Evolutionary conservation across 768 basidiomycete genomes (phyloP).

Genomic region (Mrakia blollopis): DNA sequence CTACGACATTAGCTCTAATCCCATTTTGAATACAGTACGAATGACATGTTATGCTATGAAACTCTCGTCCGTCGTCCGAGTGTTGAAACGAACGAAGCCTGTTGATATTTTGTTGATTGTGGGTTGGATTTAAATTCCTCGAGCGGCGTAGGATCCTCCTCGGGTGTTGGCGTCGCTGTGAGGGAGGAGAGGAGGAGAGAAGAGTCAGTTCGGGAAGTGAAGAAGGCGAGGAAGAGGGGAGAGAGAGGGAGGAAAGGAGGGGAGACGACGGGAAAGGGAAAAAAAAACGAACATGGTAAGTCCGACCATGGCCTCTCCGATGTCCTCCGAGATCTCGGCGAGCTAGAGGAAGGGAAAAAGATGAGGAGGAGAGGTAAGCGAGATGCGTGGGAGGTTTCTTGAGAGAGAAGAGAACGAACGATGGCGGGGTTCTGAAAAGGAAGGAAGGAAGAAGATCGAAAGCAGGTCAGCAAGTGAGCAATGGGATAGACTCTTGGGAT

Average conservation of each 20-base stretch:
- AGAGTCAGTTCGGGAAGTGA: no score
- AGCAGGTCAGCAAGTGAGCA: neutral
- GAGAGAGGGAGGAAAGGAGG: neutral
- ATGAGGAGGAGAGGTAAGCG: constrained; percentile 40
- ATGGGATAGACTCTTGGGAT: neutral
- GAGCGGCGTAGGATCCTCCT: constrained; percentile 20
- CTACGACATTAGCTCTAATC: no score
- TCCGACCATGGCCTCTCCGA: constrained; percentile 91
- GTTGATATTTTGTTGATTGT: no score
- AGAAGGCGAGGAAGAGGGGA: no score
- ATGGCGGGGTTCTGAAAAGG: neutral
- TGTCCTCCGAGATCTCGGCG: constrained; percentile 60
- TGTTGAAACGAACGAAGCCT: no score
- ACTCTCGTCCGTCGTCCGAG: no score
- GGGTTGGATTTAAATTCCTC: constrained; percentile 16
- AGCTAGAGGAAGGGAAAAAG: neutral
- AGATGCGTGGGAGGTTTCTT: constrained; percentile 61
- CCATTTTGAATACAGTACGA: no score
- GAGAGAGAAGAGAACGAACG: neutral
- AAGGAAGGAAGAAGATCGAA: neutral
- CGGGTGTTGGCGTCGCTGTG: neutral
- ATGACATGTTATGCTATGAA: no score
- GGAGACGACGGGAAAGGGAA: no score
- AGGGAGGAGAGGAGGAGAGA: no score
- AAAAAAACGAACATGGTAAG: constrained; percentile 45